Evolutionary conservation across 1,284 basidiomycete genomes (phyloP).

Genomic region (Microbotryum lychnidis-dioicae): DNA sequence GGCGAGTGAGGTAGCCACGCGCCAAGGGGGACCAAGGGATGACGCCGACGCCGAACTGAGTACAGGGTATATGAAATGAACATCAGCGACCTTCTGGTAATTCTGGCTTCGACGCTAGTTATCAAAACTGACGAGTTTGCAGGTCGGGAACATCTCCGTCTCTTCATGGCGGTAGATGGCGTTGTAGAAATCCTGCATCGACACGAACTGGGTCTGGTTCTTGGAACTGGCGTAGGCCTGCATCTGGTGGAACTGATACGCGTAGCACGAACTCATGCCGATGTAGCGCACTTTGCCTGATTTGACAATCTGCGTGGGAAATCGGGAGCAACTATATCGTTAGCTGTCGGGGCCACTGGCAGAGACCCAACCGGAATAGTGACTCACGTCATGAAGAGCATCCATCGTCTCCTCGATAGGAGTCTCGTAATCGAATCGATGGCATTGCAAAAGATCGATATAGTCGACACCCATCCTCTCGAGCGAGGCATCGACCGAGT

Average conservation of each 20-base stretch:
- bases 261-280: conserved; percentile 50
- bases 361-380: too few relatives aligned
- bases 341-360: too few relatives aligned
- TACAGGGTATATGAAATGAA: not conserved
- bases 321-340: not conserved
- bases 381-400: conserved; percentile 55
- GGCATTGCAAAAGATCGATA: conserved; percentile 36
- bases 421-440: conserved; percentile 55
- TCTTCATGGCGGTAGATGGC: conserved; percentile 45
- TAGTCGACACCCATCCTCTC: conserved; percentile 34
- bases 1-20: conserved; percentile 32
- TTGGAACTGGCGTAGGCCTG: conserved; percentile 49
- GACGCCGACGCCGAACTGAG: conserved; percentile 38
- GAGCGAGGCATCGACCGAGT: conserved; percentile 29
- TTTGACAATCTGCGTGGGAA: conserved; percentile 43
- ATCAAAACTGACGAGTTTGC: conserved; percentile 26
- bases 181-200: conserved; percentile 40
- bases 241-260: conserved; percentile 50
- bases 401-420: conserved; percentile 54
- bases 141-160: conserved; percentile 37
- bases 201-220: conserved; percentile 39
- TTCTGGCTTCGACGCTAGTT: too few relatives aligned
- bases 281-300: conserved; percentile 59
- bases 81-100: too few relatives aligned
- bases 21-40: conserved; percentile 41